Evolutionary conservation across 202 grass and related monocot genomes (phyloP).

Genomic region (Dendrocalamus latiflorus): DNA sequence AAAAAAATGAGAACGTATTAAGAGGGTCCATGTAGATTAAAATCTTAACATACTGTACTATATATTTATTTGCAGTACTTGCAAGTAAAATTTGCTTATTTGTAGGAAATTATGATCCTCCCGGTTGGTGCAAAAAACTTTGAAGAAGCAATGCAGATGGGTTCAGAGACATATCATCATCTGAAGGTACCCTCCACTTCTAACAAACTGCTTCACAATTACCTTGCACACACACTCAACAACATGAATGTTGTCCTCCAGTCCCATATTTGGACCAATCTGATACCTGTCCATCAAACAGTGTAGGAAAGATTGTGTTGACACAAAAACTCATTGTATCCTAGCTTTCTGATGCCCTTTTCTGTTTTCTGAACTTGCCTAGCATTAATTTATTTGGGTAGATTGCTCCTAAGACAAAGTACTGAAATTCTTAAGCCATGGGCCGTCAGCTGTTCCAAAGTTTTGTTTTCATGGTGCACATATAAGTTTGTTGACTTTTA

Average conservation of each 20-base stretch:
- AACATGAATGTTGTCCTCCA: background rate
- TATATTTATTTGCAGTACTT: conserved; percentile 15
- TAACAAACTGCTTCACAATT: background rate
- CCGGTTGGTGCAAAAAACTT: conserved; percentile 81
- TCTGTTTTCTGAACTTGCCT: background rate
- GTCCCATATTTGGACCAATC: conserved; percentile 1
- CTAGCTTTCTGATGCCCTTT: background rate
- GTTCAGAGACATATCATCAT: conserved; percentile 91
- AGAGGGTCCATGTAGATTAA: conserved; percentile 12
- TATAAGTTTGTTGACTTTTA: background rate
- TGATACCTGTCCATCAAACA: conserved; percentile 2
- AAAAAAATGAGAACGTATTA: background rate
- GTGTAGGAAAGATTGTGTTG: background rate
- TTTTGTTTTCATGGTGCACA: background rate
- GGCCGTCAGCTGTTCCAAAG: background rate
- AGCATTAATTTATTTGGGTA: background rate
- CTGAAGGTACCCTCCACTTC: conserved; percentile 58
- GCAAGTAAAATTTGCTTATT: conserved; percentile 28
- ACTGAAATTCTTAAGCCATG: background rate
- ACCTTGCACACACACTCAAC: background rate
- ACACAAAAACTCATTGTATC: background rate
- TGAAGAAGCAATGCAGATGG: conserved; percentile 94
- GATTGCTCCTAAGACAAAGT: background rate
- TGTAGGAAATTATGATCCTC: conserved; percentile 98
- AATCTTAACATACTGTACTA: background rate